Evolutionary conservation across 176 grass and related monocot species (phyloP), one percentile per base, ranked within the genome.

Genomic region (Saccharum spontaneum): DNA sequence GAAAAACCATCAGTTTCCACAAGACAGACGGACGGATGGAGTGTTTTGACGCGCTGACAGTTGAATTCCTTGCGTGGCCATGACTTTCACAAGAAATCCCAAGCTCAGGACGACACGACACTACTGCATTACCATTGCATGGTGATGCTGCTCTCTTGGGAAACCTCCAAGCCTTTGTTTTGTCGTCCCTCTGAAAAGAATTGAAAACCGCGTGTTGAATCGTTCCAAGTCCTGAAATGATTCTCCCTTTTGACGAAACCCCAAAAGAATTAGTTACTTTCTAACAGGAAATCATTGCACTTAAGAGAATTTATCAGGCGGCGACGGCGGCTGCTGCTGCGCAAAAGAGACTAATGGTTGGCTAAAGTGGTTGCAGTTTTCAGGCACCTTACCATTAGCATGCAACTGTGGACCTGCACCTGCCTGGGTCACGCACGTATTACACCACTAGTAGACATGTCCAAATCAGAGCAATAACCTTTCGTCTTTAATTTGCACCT

Each of bases 121-220:
- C 14, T 12, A 26, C 59, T 62, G 3, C 10, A 11, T 23, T 22
- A 41, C 40, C 7, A 0, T 31, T 6, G 13, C 28, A 31, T 33
- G 63, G 63, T 81, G 70, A 76, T 63, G 65, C 26, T 69, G 77
- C 70, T 33, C 22, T 69, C 62, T 69, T 70, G 41, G 72, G 2
- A 86, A 10, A 48, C 76, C 78, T 76, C 87, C 82, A 82, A 85
- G 18, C 50, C 30, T 78, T 2, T 69, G 22, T 39, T 12, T 75
- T 75, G 61, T 68, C 66, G 24, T 30, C 63, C 26, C 59, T 40
- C 84, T 17, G 26, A 16, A 66, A 90, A 62, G 59, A 36, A 33
- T 33, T 33, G 33, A 61, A 88, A 87, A 87, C 69, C 84, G 89
- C 79, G 89, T 84, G 79, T 62, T 62, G 89, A 87, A 87, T 20